Evolutionary conservation across 1,284 basidiomycete species (phyloP), one percentile per base, ranked within the genome.

Genomic region (Cutaneotrichosporon mucoides): DNA sequence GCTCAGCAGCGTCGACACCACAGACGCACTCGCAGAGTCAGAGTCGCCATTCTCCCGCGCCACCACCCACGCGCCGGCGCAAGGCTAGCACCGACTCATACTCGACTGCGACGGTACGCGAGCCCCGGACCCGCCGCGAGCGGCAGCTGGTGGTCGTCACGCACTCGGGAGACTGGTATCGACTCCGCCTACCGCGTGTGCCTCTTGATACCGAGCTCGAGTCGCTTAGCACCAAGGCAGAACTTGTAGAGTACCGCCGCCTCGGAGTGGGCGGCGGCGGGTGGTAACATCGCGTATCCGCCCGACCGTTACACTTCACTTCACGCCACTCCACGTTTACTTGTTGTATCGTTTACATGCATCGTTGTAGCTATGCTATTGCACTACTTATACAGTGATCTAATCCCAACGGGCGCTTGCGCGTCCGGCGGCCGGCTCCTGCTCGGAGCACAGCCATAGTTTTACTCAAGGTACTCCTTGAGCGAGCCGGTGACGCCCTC

Each of bases 91-190:
- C 34, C 33, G 52, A 43, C 41, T 53, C 41, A 10, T 42, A 43
- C 52, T 53, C 52, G 52, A 53, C 55, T 13, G 36, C 51, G 40
- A 24, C n/a, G 42, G 35, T 45, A 46, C 35, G 37, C 41, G n/a
- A 16, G 13, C 12, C 9, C 11, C 48, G 33, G 6, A 38, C 36
- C 11, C 43, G 37, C 11, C 58, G 48, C n/a, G 48, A 51, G 36
- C 58, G 48, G 35, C 90, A 94, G 70, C 82, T 94, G 15, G 80
- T 94, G 54, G 90, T 89, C 3, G 79, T 95, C 62, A 95, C 91
- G 0, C 92, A 87, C 71, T 85, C 87, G 1, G 92, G 92, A 9
- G 90, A 92, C n/a, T 95, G 92, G 92, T 95, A 94, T 78, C 84
- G 92, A 6, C 81, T 95, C 8, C 84, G 86, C 11, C 78, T 94